Conservation (phyloP, 805 yeast species). For the Pichia eremophila region DNA sequence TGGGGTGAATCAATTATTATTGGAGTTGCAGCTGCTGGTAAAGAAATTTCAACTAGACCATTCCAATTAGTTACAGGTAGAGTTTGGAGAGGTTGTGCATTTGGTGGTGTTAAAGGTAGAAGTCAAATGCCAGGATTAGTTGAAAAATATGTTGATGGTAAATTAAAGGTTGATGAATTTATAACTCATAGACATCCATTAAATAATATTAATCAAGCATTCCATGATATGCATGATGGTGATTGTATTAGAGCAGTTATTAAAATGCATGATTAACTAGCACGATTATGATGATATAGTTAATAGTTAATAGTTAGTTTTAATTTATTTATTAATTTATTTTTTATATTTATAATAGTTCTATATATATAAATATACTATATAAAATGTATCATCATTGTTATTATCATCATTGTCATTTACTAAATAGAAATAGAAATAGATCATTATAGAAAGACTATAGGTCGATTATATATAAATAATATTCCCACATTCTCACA, state of each 20-base stretch:
- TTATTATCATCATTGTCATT: too few relatives aligned
- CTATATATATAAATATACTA: too few relatives aligned
- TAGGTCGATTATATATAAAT: too few relatives aligned
- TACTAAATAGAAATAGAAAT: too few relatives aligned
- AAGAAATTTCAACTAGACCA: slow-evolving; percentile 94
- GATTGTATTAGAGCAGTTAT: slow-evolving; percentile 86
- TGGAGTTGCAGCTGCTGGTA: slow-evolving; percentile 98
- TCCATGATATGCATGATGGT: slow-evolving; percentile 92
- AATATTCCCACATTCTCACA: too few relatives aligned
- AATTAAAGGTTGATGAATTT: slow-evolving; percentile 85
- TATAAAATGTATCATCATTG: too few relatives aligned
- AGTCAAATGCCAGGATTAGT: slow-evolving; percentile 88
- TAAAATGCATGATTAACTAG: slow-evolving; percentile 19
- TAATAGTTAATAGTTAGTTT: too few relatives aligned
- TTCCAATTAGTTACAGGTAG: slow-evolving; percentile 98
- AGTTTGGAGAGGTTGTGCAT: slow-evolving; percentile 99
- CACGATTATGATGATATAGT: not conserved
- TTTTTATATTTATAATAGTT: too few relatives aligned
- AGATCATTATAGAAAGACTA: too few relatives aligned
- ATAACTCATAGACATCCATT: slow-evolving; percentile 84
- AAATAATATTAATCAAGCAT: slow-evolving; percentile 74
- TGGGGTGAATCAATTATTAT: slow-evolving; percentile 95
- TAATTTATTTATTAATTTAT: too few relatives aligned
- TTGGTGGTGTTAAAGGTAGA: slow-evolving; percentile 98
- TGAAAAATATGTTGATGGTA: slow-evolving; percentile 73